A percentile compares a stretch with the other conserved stretches of the same genome.
phyloP scores from a whole-genome alignment of 192 early-diverging fungal genomes.

The Coemansia sp. region DNA sequence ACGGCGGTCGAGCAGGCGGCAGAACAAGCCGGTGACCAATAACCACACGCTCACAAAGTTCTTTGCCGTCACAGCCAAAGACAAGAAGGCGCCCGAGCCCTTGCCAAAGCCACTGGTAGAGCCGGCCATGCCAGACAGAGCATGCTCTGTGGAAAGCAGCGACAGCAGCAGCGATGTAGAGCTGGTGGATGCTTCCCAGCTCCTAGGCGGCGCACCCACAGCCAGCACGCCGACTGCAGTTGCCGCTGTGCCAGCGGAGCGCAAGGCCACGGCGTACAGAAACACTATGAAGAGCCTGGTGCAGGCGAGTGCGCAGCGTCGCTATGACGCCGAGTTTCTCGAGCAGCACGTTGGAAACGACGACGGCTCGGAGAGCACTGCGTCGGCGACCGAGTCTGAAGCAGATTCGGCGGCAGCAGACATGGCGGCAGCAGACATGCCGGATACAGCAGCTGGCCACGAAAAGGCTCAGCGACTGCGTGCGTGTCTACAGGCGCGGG shows the following conservation, averaged over 20 bases:
- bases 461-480: too few relatives aligned
- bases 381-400: too few relatives aligned
- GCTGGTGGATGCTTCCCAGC: constrained; percentile 26
- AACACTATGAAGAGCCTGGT: constrained; percentile 40
- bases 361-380: too few relatives aligned
- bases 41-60: neutral
- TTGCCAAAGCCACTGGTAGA: neutral
- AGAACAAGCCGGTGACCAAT: neutral
- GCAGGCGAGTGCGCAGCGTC: constrained; percentile 12
- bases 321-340: constrained; percentile 28
- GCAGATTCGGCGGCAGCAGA: too few relatives aligned
- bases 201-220: constrained; percentile 9
- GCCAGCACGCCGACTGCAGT: neutral
- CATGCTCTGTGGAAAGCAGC: constrained; percentile 2
- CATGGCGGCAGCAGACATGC: too few relatives aligned
- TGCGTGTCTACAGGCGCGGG: too few relatives aligned
- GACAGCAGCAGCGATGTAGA: constrained; percentile 24
- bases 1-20: too few relatives aligned
- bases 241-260: neutral
- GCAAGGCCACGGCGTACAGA: constrained; percentile 10
- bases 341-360: constrained; percentile 30
- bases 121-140: neutral
- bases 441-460: neutral
- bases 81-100: neutral
- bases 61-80: neutral